A percentile compares a stretch with the other conserved stretches of the same genome.
Evolutionary conservation across 176 grass and related monocot genomes (phyloP).

Genomic region (Saccharum spontaneum): DNA sequence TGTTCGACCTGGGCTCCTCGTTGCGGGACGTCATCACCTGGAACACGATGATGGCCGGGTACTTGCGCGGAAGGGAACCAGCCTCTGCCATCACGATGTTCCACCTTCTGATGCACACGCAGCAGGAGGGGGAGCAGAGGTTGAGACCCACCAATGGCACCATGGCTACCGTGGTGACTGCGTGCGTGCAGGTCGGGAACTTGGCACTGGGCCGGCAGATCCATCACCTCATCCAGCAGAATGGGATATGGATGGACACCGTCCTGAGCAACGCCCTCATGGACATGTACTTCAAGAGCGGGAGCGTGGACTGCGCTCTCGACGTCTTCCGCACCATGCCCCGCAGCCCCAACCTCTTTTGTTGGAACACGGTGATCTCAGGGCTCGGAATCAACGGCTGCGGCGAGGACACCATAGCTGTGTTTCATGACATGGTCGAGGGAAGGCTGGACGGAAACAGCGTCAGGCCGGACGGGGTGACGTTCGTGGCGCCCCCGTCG

Average conservation of each 20-base stretch:
- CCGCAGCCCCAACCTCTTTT: conserved; percentile 39
- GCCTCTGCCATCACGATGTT: conserved; percentile 22
- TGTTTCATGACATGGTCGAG: conserved; percentile 38
- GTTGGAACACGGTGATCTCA: conserved; percentile 55
- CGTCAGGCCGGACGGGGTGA: conserved; percentile 37
- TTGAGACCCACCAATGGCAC: conserved; percentile 40
- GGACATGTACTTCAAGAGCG: conserved; percentile 67
- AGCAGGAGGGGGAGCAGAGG: not conserved
- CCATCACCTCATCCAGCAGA: conserved; percentile 20
- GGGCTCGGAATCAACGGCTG: conserved; percentile 51
- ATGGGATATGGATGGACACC: not conserved
- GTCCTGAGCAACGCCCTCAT: conserved; percentile 47
- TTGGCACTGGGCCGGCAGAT: conserved; percentile 38
- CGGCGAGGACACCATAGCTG: conserved; percentile 36
- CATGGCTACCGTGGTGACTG: conserved; percentile 36
- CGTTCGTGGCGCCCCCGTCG: conserved; percentile 57
- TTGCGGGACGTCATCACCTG: conserved; percentile 34
- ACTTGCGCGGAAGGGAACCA: conserved; percentile 20
- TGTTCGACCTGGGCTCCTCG: conserved; percentile 38
- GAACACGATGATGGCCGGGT: conserved; percentile 59
- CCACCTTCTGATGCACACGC: conserved; percentile 1
- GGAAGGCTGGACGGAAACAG: not conserved
- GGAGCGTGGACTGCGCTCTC: conserved; percentile 33
- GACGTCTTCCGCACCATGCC: conserved; percentile 29
- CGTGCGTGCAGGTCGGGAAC: conserved; percentile 45